Conservation (phyloP, 805 yeast genomes). For the Myxozyma monticola region DNA sequence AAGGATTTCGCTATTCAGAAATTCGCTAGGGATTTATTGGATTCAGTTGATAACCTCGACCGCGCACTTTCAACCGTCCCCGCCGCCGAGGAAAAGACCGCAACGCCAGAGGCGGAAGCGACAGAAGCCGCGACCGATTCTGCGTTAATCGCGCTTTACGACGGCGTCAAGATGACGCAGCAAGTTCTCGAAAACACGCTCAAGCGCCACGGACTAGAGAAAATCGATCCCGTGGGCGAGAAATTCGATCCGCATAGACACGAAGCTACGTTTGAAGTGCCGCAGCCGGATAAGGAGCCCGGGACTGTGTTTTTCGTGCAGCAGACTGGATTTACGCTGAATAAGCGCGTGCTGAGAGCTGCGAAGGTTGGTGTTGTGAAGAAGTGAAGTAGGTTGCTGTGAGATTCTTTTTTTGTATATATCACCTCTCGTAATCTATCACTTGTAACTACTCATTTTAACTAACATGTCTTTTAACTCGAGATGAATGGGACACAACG, state of each 20-base stretch:
- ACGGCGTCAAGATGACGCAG: conserved; percentile 90
- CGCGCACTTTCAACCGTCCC: conserved; percentile 74
- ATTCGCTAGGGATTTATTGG: conserved; percentile 85
- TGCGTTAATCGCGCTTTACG: conserved; percentile 73
- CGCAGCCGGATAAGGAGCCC: conserved; percentile 84
- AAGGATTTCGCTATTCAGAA: conserved; percentile 88
- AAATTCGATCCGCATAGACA: conserved; percentile 86
- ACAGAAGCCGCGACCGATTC: conserved; percentile 52
- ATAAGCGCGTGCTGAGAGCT: conserved; percentile 86
- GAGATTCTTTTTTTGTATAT: too few relatives aligned
- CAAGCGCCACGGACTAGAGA: conserved; percentile 72
- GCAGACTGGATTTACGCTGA: conserved; percentile 82
- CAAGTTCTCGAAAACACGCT: conserved; percentile 82
- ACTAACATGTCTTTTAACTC: too few relatives aligned
- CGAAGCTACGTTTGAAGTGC: conserved; percentile 88
- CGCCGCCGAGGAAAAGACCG: conserved; percentile 32
- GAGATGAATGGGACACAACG: too few relatives aligned
- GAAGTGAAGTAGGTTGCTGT: too few relatives aligned
- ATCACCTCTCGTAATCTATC: too few relatives aligned
- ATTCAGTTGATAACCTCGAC: conserved; percentile 85
- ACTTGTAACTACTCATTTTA: too few relatives aligned
- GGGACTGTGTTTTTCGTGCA: conserved; percentile 93
- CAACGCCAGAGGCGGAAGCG: conserved; percentile 11
- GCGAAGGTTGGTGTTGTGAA: conserved; percentile 95
- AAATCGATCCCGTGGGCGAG: conserved; percentile 82